Base-by-base conservation (phyloP, 1,139 yeast genomes). In the Trichomonascaceae sp. region DNA sequence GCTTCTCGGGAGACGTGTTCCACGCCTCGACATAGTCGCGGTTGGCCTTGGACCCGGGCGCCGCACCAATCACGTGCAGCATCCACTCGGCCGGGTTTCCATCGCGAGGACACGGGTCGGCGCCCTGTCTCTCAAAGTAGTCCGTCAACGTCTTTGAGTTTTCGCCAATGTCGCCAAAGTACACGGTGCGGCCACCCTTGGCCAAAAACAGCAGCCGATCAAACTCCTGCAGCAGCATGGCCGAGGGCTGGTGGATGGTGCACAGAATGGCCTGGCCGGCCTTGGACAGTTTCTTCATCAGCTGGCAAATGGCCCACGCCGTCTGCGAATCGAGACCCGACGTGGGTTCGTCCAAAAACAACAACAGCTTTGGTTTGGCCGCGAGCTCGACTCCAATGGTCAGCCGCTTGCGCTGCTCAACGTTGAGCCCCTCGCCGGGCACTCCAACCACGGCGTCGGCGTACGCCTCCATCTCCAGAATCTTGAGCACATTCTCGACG, bases 261-360 rank as follows among this genome's bases (percentile, higher is more conserved):
- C 89, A 79, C 51, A 79, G 59, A 48, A 80, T 75, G 28, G 93
- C 87, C 57, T 80, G 93, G 17, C 93, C 93, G 44, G 74, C 75
- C 52, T 71, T 65, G 15, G 89, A 79, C 37, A 80, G 65, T 52
- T 74, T 76, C 56, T 82, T 69, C 71, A 80, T 71, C 55, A 81
- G 64, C 51, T 75, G 74, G 54, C 82, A 74, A 48, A 79, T 74
- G 16, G 89, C 73, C 93, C 93, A 80, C 5, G 94, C 93, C 37
- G 93, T 78, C 58, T 82, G 93, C 16, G 94, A 81, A 54, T 84
- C 94, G 45, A 84, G 65, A 51, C 95, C 95, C 4, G 94, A 82
- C 16, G 95, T 84, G 6, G 95, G 95, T 55, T 84, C 95, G 60
- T 84, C 95, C 50, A 84, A 67, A 59, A 84, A 84, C 37, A 84